A percentile compares a stretch with the other conserved stretches of the same genome.
phyloP scores from a whole-genome alignment of 345 rosid genomes.

The Sisymbrium irio region DNA sequence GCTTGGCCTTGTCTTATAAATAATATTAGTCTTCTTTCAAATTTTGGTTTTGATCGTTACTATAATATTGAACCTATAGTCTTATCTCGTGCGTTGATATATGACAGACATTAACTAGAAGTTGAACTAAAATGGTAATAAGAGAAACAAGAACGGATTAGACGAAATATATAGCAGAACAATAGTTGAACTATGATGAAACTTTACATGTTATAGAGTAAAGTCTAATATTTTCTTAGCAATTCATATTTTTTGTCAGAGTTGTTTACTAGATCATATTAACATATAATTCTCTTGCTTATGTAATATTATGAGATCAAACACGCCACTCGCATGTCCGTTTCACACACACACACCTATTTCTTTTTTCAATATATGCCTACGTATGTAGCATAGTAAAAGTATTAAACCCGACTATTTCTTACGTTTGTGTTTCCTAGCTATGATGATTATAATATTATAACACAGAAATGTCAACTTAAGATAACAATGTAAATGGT shows the following conservation, averaged over 20 bases:
- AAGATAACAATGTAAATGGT: neutral
- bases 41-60: neutral
- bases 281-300: neutral
- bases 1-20: constrained; percentile 40
- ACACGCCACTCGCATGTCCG: no score
- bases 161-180: neutral
- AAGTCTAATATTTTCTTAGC: neutral
- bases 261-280: neutral
- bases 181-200: neutral
- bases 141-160: neutral
- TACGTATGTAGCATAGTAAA: no score
- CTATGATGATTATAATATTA: neutral
- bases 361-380: no score
- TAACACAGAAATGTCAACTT: neutral
- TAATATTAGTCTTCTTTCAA: constrained; percentile 19
- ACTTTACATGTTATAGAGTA: neutral
- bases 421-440: neutral
- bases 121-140: neutral
- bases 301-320: no score
- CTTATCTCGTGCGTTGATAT: neutral
- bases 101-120: neutral
- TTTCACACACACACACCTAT: no score
- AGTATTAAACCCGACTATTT: no score
- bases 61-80: neutral
- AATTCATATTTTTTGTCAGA: neutral